Conservation (phyloP, 176 grass and related monocot genomes). For the Lolium perenne region DNA sequence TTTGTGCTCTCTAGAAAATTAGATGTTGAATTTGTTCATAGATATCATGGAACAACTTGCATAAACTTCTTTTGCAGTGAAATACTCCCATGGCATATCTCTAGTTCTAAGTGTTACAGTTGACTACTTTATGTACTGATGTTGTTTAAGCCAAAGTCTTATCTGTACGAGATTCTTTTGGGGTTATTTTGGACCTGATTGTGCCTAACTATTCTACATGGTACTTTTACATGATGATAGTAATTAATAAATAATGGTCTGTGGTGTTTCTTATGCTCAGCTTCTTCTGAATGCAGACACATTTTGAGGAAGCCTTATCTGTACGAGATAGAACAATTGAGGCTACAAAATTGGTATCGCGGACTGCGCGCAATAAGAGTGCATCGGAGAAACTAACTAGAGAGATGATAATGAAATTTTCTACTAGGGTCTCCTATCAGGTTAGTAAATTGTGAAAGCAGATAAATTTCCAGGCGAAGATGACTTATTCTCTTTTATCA, state of each 20-base stretch:
- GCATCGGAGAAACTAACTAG: constrained; percentile 82
- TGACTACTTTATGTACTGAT: constrained; percentile 16
- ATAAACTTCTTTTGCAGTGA: not conserved
- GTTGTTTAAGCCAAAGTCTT: constrained; percentile 10
- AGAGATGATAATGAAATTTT: constrained; percentile 92
- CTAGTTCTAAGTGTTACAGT: constrained; percentile 11
- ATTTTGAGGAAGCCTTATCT: constrained; percentile 95
- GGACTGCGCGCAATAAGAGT: constrained; percentile 72
- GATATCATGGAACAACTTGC: not conserved
- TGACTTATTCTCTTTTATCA: constrained; percentile 31
- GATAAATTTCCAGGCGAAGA: constrained; percentile 21
- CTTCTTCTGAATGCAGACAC: constrained; percentile 64
- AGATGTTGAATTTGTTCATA: constrained; percentile 13
- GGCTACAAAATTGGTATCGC: constrained; percentile 73
- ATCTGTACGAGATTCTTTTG: not conserved
- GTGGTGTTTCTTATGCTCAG: constrained; percentile 35
- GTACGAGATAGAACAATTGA: constrained; percentile 71
- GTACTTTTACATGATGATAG: constrained; percentile 8
- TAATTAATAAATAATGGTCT: constrained; percentile 25
- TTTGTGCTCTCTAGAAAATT: not conserved
- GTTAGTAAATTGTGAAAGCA: constrained; percentile 42
- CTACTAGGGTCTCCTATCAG: constrained; percentile 85
- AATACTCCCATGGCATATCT: constrained; percentile 17
- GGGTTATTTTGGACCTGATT: not conserved
- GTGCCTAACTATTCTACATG: not conserved